phyloP scores from a whole-genome alignment of 2,329 filamentous ascomycete genomes.

The Mycosphaerelloides madeirae region DNA sequence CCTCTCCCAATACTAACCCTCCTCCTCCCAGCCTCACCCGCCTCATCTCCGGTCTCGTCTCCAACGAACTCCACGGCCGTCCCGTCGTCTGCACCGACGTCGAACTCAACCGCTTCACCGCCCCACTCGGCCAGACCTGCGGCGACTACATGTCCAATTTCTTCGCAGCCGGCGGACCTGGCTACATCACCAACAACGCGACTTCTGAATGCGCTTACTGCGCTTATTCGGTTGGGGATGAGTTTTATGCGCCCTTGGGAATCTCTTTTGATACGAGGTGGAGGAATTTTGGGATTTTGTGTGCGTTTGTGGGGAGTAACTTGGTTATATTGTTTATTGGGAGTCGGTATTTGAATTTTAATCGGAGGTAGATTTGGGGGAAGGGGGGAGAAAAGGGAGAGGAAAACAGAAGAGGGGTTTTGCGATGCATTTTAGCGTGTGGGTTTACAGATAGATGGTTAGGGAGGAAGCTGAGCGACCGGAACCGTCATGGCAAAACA shows the following conservation, averaged over 20 bases:
- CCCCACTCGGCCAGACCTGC: conserved; percentile 63
- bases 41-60: conserved; percentile 73
- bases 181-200: conserved; percentile 65
- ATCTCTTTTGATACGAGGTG: conserved; percentile 66
- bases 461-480: too few relatives aligned
- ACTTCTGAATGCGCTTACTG: conserved; percentile 73
- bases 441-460: too few relatives aligned
- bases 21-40: conserved; percentile 56
- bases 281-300: conserved; percentile 76
- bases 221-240: conserved; percentile 71
- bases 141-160: conserved; percentile 71
- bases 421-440: not conserved
- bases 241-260: conserved; percentile 68
- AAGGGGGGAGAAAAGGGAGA: not conserved
- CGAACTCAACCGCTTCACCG: conserved; percentile 65
- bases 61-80: conserved; percentile 66
- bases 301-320: conserved; percentile 73
- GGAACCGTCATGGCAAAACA: too few relatives aligned
- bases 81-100: conserved; percentile 55
- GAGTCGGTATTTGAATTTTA: conserved; percentile 45
- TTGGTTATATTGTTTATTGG: conserved; percentile 59
- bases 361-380: conserved; percentile 26
- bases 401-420: not conserved
- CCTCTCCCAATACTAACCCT: not conserved
- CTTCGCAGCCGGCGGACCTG: conserved; percentile 62